Percentiles rank a stretch among this genome's conserved stretches.
Evolutionary conservation across 2,329 filamentous ascomycete genomes (phyloP).

Genomic region (Apiospora kogelbergensis): DNA sequence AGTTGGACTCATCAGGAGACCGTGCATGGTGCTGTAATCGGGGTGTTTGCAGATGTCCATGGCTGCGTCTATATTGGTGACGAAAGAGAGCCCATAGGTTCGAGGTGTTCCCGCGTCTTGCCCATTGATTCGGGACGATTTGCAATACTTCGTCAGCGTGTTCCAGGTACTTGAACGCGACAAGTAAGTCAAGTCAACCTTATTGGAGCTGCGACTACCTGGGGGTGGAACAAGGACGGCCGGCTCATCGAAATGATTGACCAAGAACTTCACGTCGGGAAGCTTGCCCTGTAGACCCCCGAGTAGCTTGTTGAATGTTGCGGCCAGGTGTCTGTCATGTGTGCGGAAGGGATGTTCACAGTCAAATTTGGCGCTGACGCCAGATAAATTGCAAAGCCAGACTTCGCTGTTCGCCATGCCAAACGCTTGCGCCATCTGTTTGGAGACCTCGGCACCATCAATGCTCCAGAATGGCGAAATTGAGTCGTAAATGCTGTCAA

Average conservation of each 20-base stretch:
- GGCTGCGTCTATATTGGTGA: constrained; percentile 26
- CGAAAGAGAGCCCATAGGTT: constrained; percentile 35
- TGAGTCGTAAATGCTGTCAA: constrained; percentile 40
- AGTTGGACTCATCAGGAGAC: constrained; percentile 43
- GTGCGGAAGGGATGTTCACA: constrained; percentile 34
- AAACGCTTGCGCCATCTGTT: constrained; percentile 28
- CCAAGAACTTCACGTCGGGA: constrained; percentile 40
- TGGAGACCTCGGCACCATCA: constrained; percentile 32
- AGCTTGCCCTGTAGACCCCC: constrained; percentile 24
- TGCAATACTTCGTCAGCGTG: constrained; percentile 31
- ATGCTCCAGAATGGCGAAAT: constrained; percentile 42
- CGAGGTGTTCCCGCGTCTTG: constrained; percentile 1
- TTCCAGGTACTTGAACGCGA: constrained; percentile 26
- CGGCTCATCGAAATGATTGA: constrained; percentile 51
- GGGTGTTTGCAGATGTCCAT: constrained; percentile 45
- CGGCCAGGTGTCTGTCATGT: constrained; percentile 34
- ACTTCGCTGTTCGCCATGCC: constrained; percentile 30
- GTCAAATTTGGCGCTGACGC: constrained; percentile 22
- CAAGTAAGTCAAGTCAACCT: not conserved
- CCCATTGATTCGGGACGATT: not conserved
- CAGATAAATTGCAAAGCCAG: constrained; percentile 36
- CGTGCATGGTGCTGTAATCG: constrained; percentile 43
- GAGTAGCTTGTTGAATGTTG: constrained; percentile 32
- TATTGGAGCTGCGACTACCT: not conserved
- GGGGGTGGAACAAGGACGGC: constrained; percentile 34